Base-by-base conservation (phyloP, 2,329 filamentous ascomycete species). In the Pyrenophora graminea region DNA sequence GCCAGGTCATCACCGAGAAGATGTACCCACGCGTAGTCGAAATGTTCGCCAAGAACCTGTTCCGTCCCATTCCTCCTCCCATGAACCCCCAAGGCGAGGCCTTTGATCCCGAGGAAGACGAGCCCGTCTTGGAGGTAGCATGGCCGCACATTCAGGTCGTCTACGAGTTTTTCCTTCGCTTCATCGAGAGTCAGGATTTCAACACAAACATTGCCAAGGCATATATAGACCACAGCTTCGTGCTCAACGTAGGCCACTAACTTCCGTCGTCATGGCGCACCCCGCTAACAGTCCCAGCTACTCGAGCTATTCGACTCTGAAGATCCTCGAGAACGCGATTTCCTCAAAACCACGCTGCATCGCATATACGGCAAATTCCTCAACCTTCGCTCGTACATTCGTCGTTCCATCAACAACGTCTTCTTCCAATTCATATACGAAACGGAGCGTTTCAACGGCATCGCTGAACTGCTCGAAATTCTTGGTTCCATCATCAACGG, bases 371-470 rank as follows among this genome's bases (percentile, higher is more conserved):
- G 94, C 69, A 99, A 99, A 79, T 99, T 99, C 77, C 83, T 99
- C 66, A 99, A 99, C 74, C 82, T 99, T 57, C 88, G 94, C 54
- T 97, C 94, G 25, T 99, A 96, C 75, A 99, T 99, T 70, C 85
- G 94, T 70, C 86, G 94, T 66, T 99, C 94, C 49, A 99, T 99
- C 82, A 99, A 99, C 84, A 97, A 99, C 69, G 94, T 99, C 66
- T 99, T 99, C 79, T 99, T 99, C 82, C 94, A 99, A 72, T 99
- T 99, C 75, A 92, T 91, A 54, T 99, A 99, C 73, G 94, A 99
- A 76, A 99, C 94, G 3, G 94, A 99, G 76, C 85, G 94, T 52
- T 97, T 99, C 79, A 99, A 99, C 67, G 94, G 94, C 46, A 97
- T 99, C 68, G 94, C 94, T 3, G 94, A 99, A 74, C 80, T 99